These are phyloP conservation scores for Pholiota molesta DNA, from an alignment of 768 basidiomycete genomes.

Conservation along the genomic window DNA sequence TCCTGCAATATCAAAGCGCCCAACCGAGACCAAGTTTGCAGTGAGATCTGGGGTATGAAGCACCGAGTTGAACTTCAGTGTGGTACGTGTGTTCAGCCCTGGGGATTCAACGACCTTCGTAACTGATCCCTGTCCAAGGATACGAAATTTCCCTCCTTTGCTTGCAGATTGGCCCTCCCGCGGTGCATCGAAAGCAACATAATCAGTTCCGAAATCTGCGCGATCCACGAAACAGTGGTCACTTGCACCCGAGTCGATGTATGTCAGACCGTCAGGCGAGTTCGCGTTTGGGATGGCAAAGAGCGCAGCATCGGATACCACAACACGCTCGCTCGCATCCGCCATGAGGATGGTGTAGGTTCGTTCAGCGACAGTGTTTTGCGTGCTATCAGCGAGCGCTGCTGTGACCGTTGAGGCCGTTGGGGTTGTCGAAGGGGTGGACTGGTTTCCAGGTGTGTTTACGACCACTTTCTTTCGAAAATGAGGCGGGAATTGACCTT, in stretches of 20 bases:
- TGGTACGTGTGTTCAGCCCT: constrained; percentile 9
- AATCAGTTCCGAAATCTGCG: constrained; percentile 18
- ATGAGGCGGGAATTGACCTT: constrained; percentile 33
- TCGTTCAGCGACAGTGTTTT: background rate
- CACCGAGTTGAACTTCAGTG: constrained; percentile 23
- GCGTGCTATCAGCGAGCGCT: background rate
- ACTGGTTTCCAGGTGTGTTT: background rate
- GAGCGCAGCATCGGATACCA: background rate
- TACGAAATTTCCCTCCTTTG: constrained; percentile 16
- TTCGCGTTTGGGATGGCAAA: background rate
- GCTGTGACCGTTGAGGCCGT: background rate
- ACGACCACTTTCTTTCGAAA: background rate
- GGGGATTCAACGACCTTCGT: constrained; percentile 8
- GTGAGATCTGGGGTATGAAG: constrained; percentile 27
- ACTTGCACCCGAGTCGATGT: constrained; percentile 24
- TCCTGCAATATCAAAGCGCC: constrained; percentile 13
- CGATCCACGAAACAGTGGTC: constrained; percentile 25
- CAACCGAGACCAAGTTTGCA: constrained; percentile 28
- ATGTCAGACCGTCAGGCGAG: background rate
- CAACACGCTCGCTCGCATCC: background rate
- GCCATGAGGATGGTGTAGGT: background rate
- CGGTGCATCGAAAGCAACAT: background rate
- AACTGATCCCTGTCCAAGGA: constrained; percentile 24
- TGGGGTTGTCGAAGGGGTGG: too few relatives aligned
- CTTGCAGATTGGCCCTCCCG: background rate